A percentile compares a stretch with the other conserved stretches of the same genome.
Evolutionary conservation across 2,329 filamentous ascomycete genomes (phyloP).

Genomic region (Madurella fahalii): DNA sequence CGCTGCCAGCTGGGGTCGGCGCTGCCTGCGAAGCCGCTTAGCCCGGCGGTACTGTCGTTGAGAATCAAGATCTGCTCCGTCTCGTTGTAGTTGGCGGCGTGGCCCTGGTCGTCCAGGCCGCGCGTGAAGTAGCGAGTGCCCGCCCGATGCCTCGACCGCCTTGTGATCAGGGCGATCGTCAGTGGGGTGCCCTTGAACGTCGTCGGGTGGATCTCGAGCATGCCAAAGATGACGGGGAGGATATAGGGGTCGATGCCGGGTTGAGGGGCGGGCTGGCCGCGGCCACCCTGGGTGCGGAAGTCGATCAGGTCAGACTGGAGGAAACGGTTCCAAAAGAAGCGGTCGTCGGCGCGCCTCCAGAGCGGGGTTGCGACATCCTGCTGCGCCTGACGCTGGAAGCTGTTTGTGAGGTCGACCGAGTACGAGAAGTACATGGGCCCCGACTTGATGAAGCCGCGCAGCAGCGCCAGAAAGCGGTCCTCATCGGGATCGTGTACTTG

Average conservation of each 20-base stretch:
- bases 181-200: constrained; percentile 79
- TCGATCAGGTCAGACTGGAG: constrained; percentile 88
- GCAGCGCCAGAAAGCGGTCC: constrained; percentile 79
- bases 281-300: constrained; percentile 64
- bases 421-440: constrained; percentile 98
- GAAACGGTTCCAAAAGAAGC: constrained; percentile 98
- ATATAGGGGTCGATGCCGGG: constrained; percentile 85
- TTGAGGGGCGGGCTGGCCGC: constrained; percentile 65
- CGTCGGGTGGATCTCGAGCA: constrained; percentile 86
- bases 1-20: constrained; percentile 62
- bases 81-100: constrained; percentile 99
- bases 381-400: constrained; percentile 88
- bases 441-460: constrained; percentile 76
- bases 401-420: constrained; percentile 93
- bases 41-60: constrained; percentile 71
- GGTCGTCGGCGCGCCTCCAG: constrained; percentile 91
- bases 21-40: constrained; percentile 77
- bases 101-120: constrained; percentile 85
- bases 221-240: constrained; percentile 91
- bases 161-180: constrained; percentile 82
- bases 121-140: constrained; percentile 94
- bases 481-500: constrained; percentile 90
- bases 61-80: constrained; percentile 89
- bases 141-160: constrained; percentile 80
- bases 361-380: constrained; percentile 67